phyloP scores from a whole-genome alignment of 176 grass and related monocot genomes.

The Neostapfia colusana region DNA sequence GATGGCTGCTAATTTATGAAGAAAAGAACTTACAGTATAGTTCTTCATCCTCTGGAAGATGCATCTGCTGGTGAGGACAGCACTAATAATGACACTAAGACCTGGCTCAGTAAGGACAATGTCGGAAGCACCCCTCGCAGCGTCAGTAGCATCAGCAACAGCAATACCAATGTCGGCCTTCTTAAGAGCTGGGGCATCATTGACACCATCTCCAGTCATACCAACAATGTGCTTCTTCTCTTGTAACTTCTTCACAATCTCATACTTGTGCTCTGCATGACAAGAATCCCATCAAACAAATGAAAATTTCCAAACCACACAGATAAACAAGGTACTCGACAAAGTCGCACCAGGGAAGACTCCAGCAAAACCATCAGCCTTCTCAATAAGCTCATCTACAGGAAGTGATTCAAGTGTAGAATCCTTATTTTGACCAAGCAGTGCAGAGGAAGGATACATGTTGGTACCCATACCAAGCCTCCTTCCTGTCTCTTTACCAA shows the following conservation, averaged over 20 bases:
- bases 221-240: slow-evolving; percentile 98
- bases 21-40: slow-evolving; percentile 71
- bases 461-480: slow-evolving; percentile 99
- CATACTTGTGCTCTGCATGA: slow-evolving; percentile 92
- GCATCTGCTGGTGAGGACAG: slow-evolving; percentile 94
- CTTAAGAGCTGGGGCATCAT: slow-evolving; percentile 92
- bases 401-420: slow-evolving; percentile 67
- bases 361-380: slow-evolving; percentile 97
- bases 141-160: slow-evolving; percentile 94
- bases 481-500: slow-evolving; percentile 94
- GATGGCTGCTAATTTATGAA: neutral
- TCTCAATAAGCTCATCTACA: slow-evolving; percentile 96
- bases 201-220: slow-evolving; percentile 98
- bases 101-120: slow-evolving; percentile 96
- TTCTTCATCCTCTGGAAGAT: slow-evolving; percentile 99
- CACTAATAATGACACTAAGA: slow-evolving; percentile 96
- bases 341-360: slow-evolving; percentile 80
- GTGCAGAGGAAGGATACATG: slow-evolving; percentile 97
- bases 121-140: slow-evolving; percentile 86
- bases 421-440: slow-evolving; percentile 88
- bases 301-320: neutral
- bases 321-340: neutral
- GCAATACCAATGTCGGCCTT: slow-evolving; percentile 98
- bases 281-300: neutral
- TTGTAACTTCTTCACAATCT: slow-evolving; percentile 94